Conservation (phyloP, 257 asterid species). For the Jaltomata sinuosa region DNA sequence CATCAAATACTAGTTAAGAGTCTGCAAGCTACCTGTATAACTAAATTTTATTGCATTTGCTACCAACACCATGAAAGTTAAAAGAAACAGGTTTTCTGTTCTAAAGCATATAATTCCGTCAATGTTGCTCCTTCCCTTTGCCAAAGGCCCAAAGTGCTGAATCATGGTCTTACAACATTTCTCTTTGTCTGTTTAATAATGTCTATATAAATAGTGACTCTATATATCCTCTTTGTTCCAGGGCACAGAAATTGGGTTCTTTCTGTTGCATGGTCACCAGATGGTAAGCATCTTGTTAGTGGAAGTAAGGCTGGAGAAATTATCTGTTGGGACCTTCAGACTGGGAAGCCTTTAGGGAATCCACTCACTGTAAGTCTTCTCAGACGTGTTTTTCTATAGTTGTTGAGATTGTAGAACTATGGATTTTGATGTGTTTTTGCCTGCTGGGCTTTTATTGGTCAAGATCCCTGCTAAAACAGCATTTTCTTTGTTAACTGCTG, state of each 20-base stretch:
- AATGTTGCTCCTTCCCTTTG: neutral
- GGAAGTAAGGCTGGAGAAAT: conserved; percentile 95
- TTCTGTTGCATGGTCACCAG: conserved; percentile 93
- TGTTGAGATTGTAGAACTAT: neutral
- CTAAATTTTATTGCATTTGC: neutral
- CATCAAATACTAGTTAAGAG: neutral
- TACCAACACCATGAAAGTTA: neutral
- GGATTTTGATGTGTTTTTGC: neutral
- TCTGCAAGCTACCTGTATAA: neutral
- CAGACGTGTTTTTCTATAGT: neutral
- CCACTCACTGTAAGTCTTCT: conserved; percentile 53
- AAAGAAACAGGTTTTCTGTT: neutral
- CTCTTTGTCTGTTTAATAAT: neutral
- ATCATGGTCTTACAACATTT: neutral
- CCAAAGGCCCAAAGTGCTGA: neutral
- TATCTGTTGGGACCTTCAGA: conserved; percentile 79
- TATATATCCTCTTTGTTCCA: conserved; percentile 14
- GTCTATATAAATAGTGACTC: neutral
- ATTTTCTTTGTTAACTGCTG: neutral
- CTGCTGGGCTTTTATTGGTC: neutral
- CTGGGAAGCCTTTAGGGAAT: conserved; percentile 70
- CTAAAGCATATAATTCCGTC: neutral
- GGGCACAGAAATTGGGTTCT: conserved; percentile 97
- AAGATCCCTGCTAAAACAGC: neutral
- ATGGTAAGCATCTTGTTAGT: conserved; percentile 80